Evolutionary conservation across 225 moss, liverwort and hornwort genomes (phyloP).

Genomic region (Rhytidiadelphus loreus): DNA sequence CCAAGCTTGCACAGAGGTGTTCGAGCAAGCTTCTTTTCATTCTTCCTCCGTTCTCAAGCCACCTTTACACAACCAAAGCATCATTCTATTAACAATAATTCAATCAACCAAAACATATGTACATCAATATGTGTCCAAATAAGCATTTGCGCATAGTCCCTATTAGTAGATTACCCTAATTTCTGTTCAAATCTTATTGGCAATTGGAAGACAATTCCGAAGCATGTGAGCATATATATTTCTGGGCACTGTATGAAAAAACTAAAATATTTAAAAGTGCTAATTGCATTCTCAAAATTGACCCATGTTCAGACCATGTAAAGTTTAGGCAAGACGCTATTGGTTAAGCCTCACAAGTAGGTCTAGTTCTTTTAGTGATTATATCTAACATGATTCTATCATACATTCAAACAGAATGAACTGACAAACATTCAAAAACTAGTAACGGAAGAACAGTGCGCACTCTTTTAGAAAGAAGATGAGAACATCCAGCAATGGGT

Average conservation of each 20-base stretch:
- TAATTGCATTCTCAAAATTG: background rate
- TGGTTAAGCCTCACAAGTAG: background rate
- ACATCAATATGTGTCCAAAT: background rate
- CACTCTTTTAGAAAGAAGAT: conserved; percentile 74
- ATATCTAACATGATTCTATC: background rate
- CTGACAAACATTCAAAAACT: background rate
- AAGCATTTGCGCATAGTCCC: background rate
- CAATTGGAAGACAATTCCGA: background rate
- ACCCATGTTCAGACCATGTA: background rate
- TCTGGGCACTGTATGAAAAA: background rate
- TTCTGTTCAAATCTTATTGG: background rate
- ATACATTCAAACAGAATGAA: background rate
- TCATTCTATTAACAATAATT: background rate
- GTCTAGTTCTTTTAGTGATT: background rate
- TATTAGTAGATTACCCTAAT: background rate
- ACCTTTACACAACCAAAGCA: conserved; percentile 20
- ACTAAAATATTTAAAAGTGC: background rate
- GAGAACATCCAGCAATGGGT: conserved; percentile 82
- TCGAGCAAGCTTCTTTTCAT: conserved; percentile 41
- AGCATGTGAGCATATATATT: background rate
- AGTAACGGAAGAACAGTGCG: background rate
- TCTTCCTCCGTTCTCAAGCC: conserved; percentile 52
- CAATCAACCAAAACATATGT: background rate
- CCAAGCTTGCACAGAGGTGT: conserved; percentile 48
- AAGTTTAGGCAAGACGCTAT: background rate